These are phyloP conservation scores for Fusarium sp. DNA, from an alignment of 2,329 filamentous ascomycete species.

Conservation along the genomic window DNA sequence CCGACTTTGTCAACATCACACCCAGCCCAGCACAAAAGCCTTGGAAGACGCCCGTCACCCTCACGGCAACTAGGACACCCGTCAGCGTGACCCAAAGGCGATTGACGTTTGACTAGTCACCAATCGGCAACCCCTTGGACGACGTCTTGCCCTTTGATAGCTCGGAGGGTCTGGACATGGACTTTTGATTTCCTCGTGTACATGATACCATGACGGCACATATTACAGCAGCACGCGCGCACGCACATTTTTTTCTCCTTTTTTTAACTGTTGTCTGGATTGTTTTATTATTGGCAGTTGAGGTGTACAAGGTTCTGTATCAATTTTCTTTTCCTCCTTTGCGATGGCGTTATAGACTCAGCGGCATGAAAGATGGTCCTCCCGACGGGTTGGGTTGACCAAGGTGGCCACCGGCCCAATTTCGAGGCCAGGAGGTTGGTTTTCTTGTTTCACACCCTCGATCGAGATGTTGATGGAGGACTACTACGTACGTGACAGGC, in stretches of 20 bases:
- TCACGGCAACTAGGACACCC: constrained; percentile 62
- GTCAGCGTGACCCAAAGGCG: constrained; percentile 76
- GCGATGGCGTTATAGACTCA: constrained; percentile 43
- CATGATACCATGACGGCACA: constrained; percentile 52
- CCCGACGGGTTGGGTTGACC: constrained; percentile 9
- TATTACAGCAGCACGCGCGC: constrained; percentile 38
- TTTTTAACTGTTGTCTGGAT: constrained; percentile 25
- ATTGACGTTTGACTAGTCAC: constrained; percentile 82
- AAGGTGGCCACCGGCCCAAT: constrained; percentile 1
- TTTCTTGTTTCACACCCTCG: constrained; percentile 27
- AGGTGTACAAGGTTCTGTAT: constrained; percentile 33
- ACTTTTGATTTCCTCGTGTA: constrained; percentile 40
- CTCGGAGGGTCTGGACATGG: constrained; percentile 18
- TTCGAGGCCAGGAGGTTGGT: constrained; percentile 19
- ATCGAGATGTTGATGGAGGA: constrained; percentile 26
- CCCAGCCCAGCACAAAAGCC: constrained; percentile 91
- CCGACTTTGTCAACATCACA: constrained; percentile 97
- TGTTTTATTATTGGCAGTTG: constrained; percentile 11
- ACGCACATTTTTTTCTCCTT: constrained; percentile 5
- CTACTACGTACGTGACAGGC: not conserved
- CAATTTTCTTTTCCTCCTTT: constrained; percentile 13
- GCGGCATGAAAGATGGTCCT: constrained; percentile 33
- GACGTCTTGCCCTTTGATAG: constrained; percentile 9
- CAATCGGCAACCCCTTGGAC: constrained; percentile 5
- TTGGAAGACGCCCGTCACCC: constrained; percentile 82